These are phyloP conservation scores for Periglandula ipomoeae DNA, from an alignment of 2,329 filamentous ascomycete species.

Conservation along the genomic window DNA sequence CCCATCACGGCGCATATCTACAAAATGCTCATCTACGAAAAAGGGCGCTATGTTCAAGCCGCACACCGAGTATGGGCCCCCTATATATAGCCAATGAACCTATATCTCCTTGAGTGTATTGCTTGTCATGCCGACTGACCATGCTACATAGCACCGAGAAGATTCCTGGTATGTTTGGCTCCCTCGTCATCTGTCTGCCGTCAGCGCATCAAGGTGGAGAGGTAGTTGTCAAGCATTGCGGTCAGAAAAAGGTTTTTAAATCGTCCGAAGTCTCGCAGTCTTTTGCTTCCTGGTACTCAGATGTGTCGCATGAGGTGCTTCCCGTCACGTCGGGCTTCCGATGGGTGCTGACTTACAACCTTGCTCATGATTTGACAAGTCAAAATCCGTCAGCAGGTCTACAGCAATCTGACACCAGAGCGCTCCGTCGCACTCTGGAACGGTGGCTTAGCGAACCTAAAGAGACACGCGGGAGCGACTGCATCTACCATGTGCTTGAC, in stretches of 20 bases:
- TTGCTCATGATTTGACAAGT: slow-evolving; percentile 19
- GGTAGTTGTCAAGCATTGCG: slow-evolving; percentile 29
- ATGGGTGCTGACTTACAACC: slow-evolving; percentile 44
- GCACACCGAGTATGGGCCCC: slow-evolving; percentile 27
- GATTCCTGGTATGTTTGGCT: slow-evolving; percentile 38
- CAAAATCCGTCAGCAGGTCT: slow-evolving; percentile 14
- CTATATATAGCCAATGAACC: neutral
- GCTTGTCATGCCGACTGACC: neutral
- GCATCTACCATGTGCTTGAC: slow-evolving; percentile 22
- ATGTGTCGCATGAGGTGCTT: slow-evolving; percentile 42
- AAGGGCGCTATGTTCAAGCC: slow-evolving; percentile 39
- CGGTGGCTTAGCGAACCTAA: slow-evolving; percentile 17
- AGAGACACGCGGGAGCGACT: slow-evolving; percentile 1
- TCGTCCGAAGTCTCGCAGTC: slow-evolving; percentile 18
- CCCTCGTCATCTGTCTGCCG: slow-evolving; percentile 37
- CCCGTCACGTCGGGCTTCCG: slow-evolving; percentile 38
- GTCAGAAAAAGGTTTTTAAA: slow-evolving; percentile 20
- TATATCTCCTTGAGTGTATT: neutral
- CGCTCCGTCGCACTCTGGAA: slow-evolving; percentile 14
- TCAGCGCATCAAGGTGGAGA: slow-evolving; percentile 38
- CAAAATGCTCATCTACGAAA: slow-evolving; percentile 41
- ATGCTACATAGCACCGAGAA: slow-evolving; percentile 30
- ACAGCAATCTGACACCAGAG: neutral
- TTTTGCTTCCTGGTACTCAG: slow-evolving; percentile 35
- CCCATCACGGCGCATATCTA: slow-evolving; percentile 27